Conservation (phyloP, 2,329 filamentous ascomycete genomes). For the Sporothrix luriei region DNA sequence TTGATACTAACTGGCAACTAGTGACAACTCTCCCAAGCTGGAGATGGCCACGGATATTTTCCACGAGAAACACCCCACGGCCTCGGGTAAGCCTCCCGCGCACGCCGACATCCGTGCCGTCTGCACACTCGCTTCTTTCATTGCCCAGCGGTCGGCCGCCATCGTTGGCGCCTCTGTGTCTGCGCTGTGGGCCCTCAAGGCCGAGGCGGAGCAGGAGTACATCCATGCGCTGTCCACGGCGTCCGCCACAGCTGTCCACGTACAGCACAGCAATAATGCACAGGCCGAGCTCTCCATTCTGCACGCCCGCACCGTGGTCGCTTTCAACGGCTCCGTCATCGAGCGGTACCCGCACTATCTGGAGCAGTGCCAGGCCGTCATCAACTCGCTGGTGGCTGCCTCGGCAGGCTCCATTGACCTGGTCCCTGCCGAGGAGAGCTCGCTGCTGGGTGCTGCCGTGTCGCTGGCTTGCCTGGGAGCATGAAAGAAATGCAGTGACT, state of each 20-base stretch:
- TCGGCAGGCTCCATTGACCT: constrained; percentile 56
- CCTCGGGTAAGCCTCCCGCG: constrained; percentile 46
- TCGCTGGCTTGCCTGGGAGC: constrained; percentile 56
- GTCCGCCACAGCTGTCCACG: background rate
- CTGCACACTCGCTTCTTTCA: constrained; percentile 55
- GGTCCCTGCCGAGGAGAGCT: constrained; percentile 72
- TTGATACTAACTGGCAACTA: constrained; percentile 36
- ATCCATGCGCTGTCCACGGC: constrained; percentile 24
- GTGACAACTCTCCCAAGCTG: constrained; percentile 51
- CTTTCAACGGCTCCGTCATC: constrained; percentile 78
- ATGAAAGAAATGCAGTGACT: background rate
- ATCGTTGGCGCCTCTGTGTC: constrained; percentile 62
- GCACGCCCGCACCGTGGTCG: constrained; percentile 59
- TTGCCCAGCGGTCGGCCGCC: constrained; percentile 61
- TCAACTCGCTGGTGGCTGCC: constrained; percentile 56
- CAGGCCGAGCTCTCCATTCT: constrained; percentile 48
- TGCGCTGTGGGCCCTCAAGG: constrained; percentile 59
- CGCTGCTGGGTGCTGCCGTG: constrained; percentile 73
- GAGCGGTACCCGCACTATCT: constrained; percentile 75
- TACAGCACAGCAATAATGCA: constrained; percentile 49
- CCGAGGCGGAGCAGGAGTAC: constrained; percentile 55
- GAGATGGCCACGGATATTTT: constrained; percentile 54
- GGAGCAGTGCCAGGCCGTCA: constrained; percentile 61
- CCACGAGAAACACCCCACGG: constrained; percentile 53
- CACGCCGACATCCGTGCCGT: constrained; percentile 55